Evolutionary conservation across 768 basidiomycete species (phyloP).

Genomic region (Leccinellum rugosiceps): DNA sequence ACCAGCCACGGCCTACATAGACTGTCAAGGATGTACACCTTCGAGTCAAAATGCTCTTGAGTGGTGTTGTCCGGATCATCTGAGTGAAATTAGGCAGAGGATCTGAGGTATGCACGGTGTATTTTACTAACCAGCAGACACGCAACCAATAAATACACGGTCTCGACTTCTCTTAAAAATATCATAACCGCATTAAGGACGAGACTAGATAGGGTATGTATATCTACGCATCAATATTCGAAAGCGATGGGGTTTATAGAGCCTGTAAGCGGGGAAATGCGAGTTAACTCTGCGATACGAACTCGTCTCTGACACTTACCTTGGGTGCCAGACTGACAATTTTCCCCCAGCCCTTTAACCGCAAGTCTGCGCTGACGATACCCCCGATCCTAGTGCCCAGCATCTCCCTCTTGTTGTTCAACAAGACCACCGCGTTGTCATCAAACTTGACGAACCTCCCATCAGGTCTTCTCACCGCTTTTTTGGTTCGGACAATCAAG

Average conservation of each 20-base stretch:
- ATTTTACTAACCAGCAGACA: background rate
- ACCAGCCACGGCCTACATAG: background rate
- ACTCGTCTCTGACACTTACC: conserved; percentile 37
- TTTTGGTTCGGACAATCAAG: conserved; percentile 91
- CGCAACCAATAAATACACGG: background rate
- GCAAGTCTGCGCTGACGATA: conserved; percentile 86
- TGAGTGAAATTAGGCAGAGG: background rate
- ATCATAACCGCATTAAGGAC: background rate
- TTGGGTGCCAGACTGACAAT: conserved; percentile 90
- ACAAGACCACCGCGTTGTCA: conserved; percentile 91
- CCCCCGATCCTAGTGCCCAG: conserved; percentile 93
- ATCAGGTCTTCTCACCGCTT: conserved; percentile 81
- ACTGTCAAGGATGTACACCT: background rate
- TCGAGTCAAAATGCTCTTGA: conserved; percentile 4
- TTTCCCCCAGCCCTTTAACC: conserved; percentile 93
- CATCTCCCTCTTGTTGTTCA: conserved; percentile 97
- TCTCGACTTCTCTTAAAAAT: background rate
- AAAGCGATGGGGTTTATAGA: conserved; percentile 7
- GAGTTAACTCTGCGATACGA: background rate
- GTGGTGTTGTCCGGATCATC: conserved; percentile 13
- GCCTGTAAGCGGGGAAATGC: conserved; percentile 5
- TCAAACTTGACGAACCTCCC: conserved; percentile 88
- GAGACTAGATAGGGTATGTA: conserved; percentile 14
- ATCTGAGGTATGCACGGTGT: background rate
- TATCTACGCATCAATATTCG: conserved; percentile 3